Evolutionary conservation across 768 basidiomycete genomes (phyloP).

Genomic region (Kwoniella shandongensis): DNA sequence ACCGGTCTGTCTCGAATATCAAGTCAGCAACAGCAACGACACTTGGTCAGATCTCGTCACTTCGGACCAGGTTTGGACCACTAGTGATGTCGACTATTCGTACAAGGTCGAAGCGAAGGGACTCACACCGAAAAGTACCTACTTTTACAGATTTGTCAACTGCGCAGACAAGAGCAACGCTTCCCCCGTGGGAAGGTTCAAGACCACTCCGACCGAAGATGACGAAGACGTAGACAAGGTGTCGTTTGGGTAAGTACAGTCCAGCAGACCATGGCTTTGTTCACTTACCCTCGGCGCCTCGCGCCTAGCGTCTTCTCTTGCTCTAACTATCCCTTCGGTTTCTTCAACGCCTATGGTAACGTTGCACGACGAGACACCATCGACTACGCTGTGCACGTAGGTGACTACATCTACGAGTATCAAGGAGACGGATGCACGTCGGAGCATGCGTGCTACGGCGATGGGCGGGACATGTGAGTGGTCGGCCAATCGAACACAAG

Average conservation of each 20-base stretch:
- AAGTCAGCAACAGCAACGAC: slow-evolving; percentile 59
- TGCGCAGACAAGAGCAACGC: slow-evolving; percentile 58
- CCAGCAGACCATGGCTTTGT: slow-evolving; percentile 22
- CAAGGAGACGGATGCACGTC: slow-evolving; percentile 22
- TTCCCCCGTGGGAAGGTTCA: slow-evolving; percentile 60
- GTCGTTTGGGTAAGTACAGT: slow-evolving; percentile 57
- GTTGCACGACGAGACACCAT: slow-evolving; percentile 61
- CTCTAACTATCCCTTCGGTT: slow-evolving; percentile 61
- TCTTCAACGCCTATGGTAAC: slow-evolving; percentile 65
- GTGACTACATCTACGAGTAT: slow-evolving; percentile 57
- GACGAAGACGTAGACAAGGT: slow-evolving; percentile 55
- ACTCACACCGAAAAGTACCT: slow-evolving; percentile 60
- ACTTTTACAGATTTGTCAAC: slow-evolving; percentile 62
- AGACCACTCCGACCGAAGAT: slow-evolving; percentile 59
- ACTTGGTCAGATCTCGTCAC: slow-evolving; percentile 55
- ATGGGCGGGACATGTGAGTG: slow-evolving; percentile 55
- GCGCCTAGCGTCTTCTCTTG: slow-evolving; percentile 63
- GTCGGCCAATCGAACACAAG: background rate
- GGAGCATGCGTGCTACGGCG: slow-evolving; percentile 39
- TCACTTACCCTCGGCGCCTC: background rate
- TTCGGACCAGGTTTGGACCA: slow-evolving; percentile 60
- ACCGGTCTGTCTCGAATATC: slow-evolving; percentile 55
- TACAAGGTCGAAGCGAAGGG: slow-evolving; percentile 63
- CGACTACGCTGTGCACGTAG: slow-evolving; percentile 63
- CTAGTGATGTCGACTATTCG: slow-evolving; percentile 63